Base-by-base conservation (phyloP, 2,329 filamentous ascomycete genomes). In the Hysterium pulicare region DNA sequence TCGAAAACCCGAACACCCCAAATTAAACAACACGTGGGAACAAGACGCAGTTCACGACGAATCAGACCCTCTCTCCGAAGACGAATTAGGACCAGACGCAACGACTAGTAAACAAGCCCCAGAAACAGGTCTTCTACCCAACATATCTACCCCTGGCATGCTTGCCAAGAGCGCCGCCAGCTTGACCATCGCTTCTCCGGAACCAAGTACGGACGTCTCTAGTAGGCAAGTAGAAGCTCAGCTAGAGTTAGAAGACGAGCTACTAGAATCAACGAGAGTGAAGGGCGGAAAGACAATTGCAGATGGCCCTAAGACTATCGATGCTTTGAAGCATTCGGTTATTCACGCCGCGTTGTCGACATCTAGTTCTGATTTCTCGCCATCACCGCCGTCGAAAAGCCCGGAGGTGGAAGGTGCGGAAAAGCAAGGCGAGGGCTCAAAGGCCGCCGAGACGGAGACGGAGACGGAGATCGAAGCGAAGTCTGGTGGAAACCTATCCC, bases 1-100 rank as follows among this genome's bases (percentile, higher is more conserved):
- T 2, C 52, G 44, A 10, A 61, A 53, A 44, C 48, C 58, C 1
- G 24, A 28, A 28, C 8, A 8, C 13, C 7, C 8, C 13, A 8
- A 7, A 13, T 13, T 13, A 13, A 28, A 28, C 24, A 28, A 28
- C 24, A 7, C 24, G 8, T 28, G 7, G 8, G n/a, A n/a, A n/a
- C 24, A 28, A 28, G 24, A 28, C 7, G 13, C 24, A 8, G 24
- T 28, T 8, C 24, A 13, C 7, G 24, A 28, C 24, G 24, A 28
- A 28, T 7, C 7, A 13, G 7, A 28, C 24, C 24, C 13, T 13
- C 8, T 8, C 7, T 7, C 7, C 8, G 24, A 28, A 13, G 24
- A 28, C 13, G 24, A 28, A 28, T 7, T 8, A 28, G 24, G 13
- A 28, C 24, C 24, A 7, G 24, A 28, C 24, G 24, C 24, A 28